These are phyloP conservation scores for Sporisorium graminicola DNA, from an alignment of 1,284 basidiomycete species.

Conservation along the genomic window DNA sequence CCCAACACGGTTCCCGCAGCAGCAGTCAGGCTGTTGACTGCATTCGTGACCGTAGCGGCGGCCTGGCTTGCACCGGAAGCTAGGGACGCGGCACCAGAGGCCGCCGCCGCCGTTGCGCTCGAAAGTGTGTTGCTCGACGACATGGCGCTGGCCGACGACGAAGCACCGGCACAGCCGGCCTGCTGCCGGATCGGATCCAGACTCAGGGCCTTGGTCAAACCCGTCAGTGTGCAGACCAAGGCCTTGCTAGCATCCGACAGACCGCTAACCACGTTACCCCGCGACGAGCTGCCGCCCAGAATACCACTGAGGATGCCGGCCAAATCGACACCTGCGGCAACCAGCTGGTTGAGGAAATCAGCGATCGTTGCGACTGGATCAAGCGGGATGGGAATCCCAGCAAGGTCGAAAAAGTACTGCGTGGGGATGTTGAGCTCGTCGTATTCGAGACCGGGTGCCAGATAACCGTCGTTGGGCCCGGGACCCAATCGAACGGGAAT, in stretches of 20 bases:
- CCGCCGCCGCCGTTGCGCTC: constrained; percentile 4
- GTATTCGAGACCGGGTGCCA: constrained; percentile 44
- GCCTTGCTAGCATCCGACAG: constrained; percentile 15
- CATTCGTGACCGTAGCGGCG: background rate
- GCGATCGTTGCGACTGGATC: constrained; percentile 11
- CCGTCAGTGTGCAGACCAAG: constrained; percentile 19
- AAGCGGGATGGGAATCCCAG: constrained; percentile 20
- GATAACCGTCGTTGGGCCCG: constrained; percentile 47
- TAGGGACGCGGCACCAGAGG: too few species aligned
- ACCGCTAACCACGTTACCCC: constrained; percentile 27
- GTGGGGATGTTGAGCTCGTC: constrained; percentile 52
- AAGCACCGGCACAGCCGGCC: constrained; percentile 27
- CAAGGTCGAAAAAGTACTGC: constrained; percentile 33
- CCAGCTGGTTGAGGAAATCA: constrained; percentile 16
- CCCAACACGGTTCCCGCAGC: background rate
- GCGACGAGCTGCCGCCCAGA: constrained; percentile 9
- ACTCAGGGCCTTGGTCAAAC: constrained; percentile 6
- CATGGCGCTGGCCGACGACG: constrained; percentile 14
- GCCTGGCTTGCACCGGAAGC: constrained; percentile 1
- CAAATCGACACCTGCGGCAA: constrained; percentile 6
- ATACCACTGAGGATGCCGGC: constrained; percentile 8
- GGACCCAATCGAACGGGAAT: constrained; percentile 42
- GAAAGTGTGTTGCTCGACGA: constrained; percentile 13
- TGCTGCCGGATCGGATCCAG: constrained; percentile 12
- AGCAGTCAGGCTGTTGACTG: background rate